Base-by-base conservation (phyloP, 202 grass and related monocot species). In the Saccharum hybrid region DNA sequence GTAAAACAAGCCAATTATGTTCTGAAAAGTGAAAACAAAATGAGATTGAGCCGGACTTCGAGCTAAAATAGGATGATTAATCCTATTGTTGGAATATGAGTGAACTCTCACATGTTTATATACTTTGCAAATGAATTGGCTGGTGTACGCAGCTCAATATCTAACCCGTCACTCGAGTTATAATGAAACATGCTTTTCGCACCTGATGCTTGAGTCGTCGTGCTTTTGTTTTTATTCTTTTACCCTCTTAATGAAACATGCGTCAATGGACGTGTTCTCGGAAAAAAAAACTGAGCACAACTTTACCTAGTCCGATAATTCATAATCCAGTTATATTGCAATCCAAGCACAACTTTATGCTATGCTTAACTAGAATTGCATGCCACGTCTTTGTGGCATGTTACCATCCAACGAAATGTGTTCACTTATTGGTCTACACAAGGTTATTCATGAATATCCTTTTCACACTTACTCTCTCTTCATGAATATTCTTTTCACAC, bases 341-440 rank as follows among this genome's bases (percentile, higher is more conserved):
- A 48, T 26, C 11, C 13, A 14, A 30, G 46, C 22, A 72, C 7
- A 18, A 15, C 62, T 14, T 10, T 23, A 10, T 78, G 19, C 43
- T 45, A 49, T 52, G 43, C 77, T 67, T 39, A 66, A 7, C 7
- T 71, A 60, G 37, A 31, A 41, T 10, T 36, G 37, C 66, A 19
- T 36, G 37, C n/a, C 31, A 43, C n/a, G 22, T 36, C 54, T 62
- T 48, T 26, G 46, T 61, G 54, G 26, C 7, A 33, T 76, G 72
- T 76, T 56, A 75, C 46, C 72, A 21, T 76, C 48, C 48, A 42
- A 83, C 7, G 26, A 36, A 19, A 67, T 40, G 71, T 68, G 45
- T 45, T 60, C 37, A 77, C 16, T 60, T 51, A 43, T 33, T 33
- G 5, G 36, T 0, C 36, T 36, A 36, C 34, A 36, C 34, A 36